phyloP scores from a whole-genome alignment of 208 protist genomes.

The Strigomonas culicis region DNA sequence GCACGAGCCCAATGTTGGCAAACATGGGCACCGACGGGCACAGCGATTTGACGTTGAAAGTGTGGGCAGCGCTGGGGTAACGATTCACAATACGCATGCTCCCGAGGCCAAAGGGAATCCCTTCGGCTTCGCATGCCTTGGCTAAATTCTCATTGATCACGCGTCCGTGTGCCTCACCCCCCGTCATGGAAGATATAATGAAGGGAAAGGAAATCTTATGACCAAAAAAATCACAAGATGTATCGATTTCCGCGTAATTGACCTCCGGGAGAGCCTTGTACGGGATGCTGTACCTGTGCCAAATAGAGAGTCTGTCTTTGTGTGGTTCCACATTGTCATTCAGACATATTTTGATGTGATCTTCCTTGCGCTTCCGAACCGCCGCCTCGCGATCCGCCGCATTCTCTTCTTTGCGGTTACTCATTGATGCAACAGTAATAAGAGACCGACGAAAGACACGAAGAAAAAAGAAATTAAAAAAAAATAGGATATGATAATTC shows the following conservation, averaged over 20 bases:
- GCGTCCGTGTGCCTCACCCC: conserved; percentile 86
- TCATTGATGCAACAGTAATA: neutral
- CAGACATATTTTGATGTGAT: conserved; percentile 90
- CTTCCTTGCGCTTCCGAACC: conserved; percentile 81
- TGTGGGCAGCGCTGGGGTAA: conserved; percentile 73
- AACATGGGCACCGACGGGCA: conserved; percentile 90
- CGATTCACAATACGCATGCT: conserved; percentile 91
- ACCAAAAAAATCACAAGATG: conserved; percentile 65
- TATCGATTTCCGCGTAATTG: conserved; percentile 72
- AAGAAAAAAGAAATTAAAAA: conserved; percentile 1
- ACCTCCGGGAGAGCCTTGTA: conserved; percentile 89
- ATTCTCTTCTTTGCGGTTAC: neutral
- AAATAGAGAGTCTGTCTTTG: conserved; percentile 55
- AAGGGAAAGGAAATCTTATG: conserved; percentile 81
- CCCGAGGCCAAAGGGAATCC: conserved; percentile 85
- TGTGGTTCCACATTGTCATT: conserved; percentile 82
- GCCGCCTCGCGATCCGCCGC: conserved; percentile 54
- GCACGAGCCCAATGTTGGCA: conserved; percentile 90
- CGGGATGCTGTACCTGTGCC: conserved; percentile 75
- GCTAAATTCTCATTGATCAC: conserved; percentile 90
- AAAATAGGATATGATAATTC: neutral
- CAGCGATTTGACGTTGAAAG: conserved; percentile 86
- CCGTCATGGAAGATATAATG: conserved; percentile 90
- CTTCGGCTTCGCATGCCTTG: conserved; percentile 83
- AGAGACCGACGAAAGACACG: neutral